Percentiles rank a stretch among this genome's conserved stretches.
Evolutionary conservation across 441 rosid species (phyloP).

Genomic region (Croton setiger): DNA sequence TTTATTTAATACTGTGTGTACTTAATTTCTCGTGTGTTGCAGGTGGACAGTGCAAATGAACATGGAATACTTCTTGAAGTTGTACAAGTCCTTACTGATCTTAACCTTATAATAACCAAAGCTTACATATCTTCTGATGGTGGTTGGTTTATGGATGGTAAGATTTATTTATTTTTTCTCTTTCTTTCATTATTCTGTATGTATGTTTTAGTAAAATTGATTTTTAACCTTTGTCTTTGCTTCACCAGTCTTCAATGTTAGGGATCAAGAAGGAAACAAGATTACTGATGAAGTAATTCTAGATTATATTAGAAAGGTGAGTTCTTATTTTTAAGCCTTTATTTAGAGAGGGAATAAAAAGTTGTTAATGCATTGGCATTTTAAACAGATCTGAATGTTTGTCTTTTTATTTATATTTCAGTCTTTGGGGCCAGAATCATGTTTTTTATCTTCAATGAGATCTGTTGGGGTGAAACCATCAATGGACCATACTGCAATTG

Average conservation of each 20-base stretch:
- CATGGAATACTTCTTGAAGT: constrained; percentile 92
- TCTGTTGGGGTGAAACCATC: constrained; percentile 65
- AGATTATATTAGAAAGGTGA: constrained; percentile 73
- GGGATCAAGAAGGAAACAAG: constrained; percentile 83
- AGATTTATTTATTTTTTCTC: constrained; percentile 4
- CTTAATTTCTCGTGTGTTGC: constrained; percentile 17
- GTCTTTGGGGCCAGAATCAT: constrained; percentile 80
- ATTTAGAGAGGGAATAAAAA: no score
- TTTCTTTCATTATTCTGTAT: background rate
- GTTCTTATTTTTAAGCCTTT: constrained; percentile 15
- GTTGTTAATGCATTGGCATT: background rate
- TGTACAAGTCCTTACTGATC: constrained; percentile 92
- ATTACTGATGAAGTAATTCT: constrained; percentile 64
- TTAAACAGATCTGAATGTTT: constrained; percentile 19
- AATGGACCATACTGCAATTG: constrained; percentile 65
- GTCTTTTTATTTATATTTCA: constrained; percentile 25
- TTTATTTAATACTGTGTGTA: constrained; percentile 16
- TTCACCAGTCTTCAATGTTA: constrained; percentile 68
- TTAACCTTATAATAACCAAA: constrained; percentile 69
- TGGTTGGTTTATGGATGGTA: constrained; percentile 99
- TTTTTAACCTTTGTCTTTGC: constrained; percentile 10
- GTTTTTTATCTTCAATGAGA: constrained; percentile 61
- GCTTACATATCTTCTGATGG: constrained; percentile 96
- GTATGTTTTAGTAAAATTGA: constrained; percentile 15
- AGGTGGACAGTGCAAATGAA: constrained; percentile 92